Percentiles rank a stretch among this genome's conserved stretches.
Evolutionary conservation across 1,284 basidiomycete species (phyloP).

Genomic region (Cronartium quercuum): DNA sequence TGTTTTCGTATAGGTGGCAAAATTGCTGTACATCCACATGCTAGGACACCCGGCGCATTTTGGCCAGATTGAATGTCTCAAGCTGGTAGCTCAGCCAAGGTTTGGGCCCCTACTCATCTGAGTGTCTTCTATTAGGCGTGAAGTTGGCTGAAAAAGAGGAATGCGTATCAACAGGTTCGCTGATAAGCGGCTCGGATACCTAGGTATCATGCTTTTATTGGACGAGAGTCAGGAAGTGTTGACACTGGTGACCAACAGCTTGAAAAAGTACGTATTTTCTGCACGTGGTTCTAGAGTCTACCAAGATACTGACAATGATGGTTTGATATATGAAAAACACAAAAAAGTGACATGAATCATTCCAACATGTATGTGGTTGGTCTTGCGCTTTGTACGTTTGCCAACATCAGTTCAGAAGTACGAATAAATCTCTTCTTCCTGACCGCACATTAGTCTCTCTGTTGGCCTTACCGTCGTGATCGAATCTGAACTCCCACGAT

Average conservation of each 20-base stretch:
- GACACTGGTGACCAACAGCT: slow-evolving; percentile 92
- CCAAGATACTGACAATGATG: background rate
- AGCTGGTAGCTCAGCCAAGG: slow-evolving; percentile 93
- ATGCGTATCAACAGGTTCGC: slow-evolving; percentile 57
- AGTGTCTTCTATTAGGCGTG: background rate
- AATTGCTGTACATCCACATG: slow-evolving; percentile 99
- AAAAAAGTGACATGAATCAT: slow-evolving; percentile 91
- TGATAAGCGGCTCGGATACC: slow-evolving; percentile 93
- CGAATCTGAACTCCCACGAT: background rate
- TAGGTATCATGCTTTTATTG: slow-evolving; percentile 94
- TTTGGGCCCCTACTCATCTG: slow-evolving; percentile 1
- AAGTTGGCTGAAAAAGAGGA: background rate
- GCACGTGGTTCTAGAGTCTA: background rate
- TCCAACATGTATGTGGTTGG: slow-evolving; percentile 99
- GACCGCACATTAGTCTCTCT: slow-evolving; percentile 37
- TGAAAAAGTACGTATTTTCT: slow-evolving; percentile 76
- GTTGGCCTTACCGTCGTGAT: slow-evolving; percentile 45
- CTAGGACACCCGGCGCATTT: slow-evolving; percentile 98
- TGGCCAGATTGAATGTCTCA: slow-evolving; percentile 98
- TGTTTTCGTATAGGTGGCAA: slow-evolving; percentile 94
- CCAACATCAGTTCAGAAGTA: slow-evolving; percentile 89
- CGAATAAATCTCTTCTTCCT: slow-evolving; percentile 39
- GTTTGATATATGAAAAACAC: background rate
- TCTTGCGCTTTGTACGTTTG: slow-evolving; percentile 93
- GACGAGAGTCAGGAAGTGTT: slow-evolving; percentile 98